Base-by-base conservation (phyloP, 2,329 filamentous ascomycete genomes). In the Venturia asperata region DNA sequence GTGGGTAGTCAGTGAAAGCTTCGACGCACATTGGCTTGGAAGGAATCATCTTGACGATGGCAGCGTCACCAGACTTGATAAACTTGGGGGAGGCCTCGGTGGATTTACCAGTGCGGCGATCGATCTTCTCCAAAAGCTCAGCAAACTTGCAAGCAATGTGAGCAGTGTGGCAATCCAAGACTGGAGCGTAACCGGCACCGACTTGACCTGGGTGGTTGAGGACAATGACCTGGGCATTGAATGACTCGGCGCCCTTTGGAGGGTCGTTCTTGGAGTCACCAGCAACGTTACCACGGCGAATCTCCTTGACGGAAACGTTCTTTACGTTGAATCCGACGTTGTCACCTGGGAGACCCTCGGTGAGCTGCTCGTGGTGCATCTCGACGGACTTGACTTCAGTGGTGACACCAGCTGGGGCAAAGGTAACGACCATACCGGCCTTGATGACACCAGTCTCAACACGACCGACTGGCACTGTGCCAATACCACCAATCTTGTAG, bases 241-340 rank as follows among this genome's bases (percentile, higher is more conserved):
- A 99, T 77, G 89, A 92, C 76, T 93, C 92, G 77, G 86, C 87
- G 77, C 85, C 94, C 79, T 83, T 79, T 72, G 94, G 91, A 76
- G 94, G 94, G 85, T 99, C 94, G 86, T 96, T 95, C 92, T 99
- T 99, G 87, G 91, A 93, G 91, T 99, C 94, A 91, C 92, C 91
- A 77, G 90, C 90, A 76, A 99, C 94, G 89, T 99, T 97, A 79
- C 94, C 94, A 96, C 94, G 94, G 83, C 94, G 94, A 79, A 99
- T 96, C 82, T 99, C 94, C 92, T 99, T 99, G 85, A 99, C 94
- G 82, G 94, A 97, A 77, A 99, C 94, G 94, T 99, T 99, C 92
- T 99, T 99, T 85, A 99, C 93, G 91, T 99, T 99, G 92, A 99
- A 99, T 77, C 94, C 94, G 81, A 99, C 94, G 87, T 99, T 99